A percentile compares a stretch with the other conserved stretches of the same genome.
These are phyloP conservation scores for Sclerotinia sclerotiorum DNA, from an alignment of 2,329 filamentous ascomycete genomes.

Conservation along the genomic window DNA sequence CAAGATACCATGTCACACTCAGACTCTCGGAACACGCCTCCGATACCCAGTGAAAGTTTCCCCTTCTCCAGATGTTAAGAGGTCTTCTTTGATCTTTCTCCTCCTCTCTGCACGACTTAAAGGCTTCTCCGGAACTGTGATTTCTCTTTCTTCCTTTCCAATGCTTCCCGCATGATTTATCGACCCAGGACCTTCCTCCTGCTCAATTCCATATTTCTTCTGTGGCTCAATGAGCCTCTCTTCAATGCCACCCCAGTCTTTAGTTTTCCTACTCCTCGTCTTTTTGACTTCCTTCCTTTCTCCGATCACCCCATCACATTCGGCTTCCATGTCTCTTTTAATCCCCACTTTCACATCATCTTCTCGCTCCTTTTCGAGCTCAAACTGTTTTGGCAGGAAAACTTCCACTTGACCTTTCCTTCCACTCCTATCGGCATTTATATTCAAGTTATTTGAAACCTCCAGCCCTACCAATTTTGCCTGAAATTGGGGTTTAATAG, in stretches of 20 bases:
- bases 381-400: constrained; percentile 28
- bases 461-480: constrained; percentile 26
- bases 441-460: constrained; percentile 9
- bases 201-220: not conserved
- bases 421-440: constrained; percentile 10
- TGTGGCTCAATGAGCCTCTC: not conserved
- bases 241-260: not conserved
- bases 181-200: constrained; percentile 42
- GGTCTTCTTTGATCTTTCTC: constrained; percentile 58
- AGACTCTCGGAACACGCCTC: constrained; percentile 45
- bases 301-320: not conserved
- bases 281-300: not conserved
- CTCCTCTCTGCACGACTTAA: constrained; percentile 45
- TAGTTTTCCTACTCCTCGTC: not conserved
- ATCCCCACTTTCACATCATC: not conserved
- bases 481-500: constrained; percentile 50
- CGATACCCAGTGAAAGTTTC: constrained; percentile 50
- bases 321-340: not conserved
- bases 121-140: constrained; percentile 26
- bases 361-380: not conserved
- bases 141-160: constrained; percentile 36
- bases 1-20: not conserved
- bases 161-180: constrained; percentile 54
- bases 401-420: constrained; percentile 26
- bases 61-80: constrained; percentile 45